These are phyloP conservation scores for Chlorella sp. DNA, from an alignment of 139 green algal species.

Conservation along the genomic window DNA sequence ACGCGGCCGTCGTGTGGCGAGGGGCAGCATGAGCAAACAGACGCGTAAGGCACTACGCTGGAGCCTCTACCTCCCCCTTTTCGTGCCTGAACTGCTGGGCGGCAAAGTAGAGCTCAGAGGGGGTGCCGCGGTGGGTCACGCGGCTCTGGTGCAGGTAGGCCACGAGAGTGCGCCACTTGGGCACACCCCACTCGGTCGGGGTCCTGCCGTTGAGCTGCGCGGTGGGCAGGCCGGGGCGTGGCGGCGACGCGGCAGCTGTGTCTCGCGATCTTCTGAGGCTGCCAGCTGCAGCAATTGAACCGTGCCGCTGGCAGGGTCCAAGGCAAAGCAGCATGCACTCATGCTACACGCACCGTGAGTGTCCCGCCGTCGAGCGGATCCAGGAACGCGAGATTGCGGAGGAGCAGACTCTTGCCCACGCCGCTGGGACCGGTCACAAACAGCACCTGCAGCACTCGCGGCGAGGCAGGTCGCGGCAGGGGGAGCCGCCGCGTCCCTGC, in stretches of 20 bases:
- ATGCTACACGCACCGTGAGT: constrained; percentile 31
- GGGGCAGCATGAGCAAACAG: too few species aligned
- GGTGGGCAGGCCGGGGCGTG: neutral
- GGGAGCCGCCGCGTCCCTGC: too few species aligned
- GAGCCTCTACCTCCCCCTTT: too few species aligned
- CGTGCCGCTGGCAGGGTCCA: too few species aligned
- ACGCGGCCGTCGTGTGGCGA: too few species aligned
- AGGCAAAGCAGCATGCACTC: constrained; percentile 49
- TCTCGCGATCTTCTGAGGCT: neutral
- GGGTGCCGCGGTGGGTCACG: constrained; percentile 58
- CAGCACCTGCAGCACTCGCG: too few species aligned
- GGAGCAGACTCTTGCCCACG: constrained; percentile 81
- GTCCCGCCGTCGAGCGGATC: constrained; percentile 43
- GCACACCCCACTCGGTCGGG: constrained; percentile 45
- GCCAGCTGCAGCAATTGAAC: neutral
- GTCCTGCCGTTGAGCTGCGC: constrained; percentile 36
- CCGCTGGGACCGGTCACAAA: constrained; percentile 77
- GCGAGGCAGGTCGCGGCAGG: too few species aligned
- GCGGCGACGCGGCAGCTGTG: too few species aligned
- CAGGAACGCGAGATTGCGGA: constrained; percentile 67
- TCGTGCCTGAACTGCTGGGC: constrained; percentile 67
- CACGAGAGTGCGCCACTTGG: constrained; percentile 53
- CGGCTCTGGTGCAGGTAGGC: constrained; percentile 59
- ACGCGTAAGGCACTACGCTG: too few species aligned
- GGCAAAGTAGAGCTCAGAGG: constrained; percentile 73